Base-by-base conservation (phyloP, 257 asterid species). In the Penstemon davidsonii region DNA sequence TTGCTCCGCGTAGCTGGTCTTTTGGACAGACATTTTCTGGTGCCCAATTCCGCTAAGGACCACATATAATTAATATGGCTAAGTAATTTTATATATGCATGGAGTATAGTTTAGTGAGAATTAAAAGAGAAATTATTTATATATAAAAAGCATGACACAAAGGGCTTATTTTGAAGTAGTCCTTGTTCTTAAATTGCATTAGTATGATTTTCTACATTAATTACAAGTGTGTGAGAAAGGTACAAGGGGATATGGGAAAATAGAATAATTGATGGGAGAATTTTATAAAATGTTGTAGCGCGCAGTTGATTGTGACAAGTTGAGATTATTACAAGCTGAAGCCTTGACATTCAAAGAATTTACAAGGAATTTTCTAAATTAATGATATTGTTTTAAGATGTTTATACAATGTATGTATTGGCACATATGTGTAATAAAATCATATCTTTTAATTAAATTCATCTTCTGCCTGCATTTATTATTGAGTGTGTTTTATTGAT, bases 21-120 rank as follows among this genome's bases (percentile, higher is more conserved):
- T 89, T 89, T 55, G 96, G 98, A 0, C 96, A 89, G 84, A 92
- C 98, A 0, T 92, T 60, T 19, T 53, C 93, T 45, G 98, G 96
- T 0, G 73, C 73, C 36, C 96, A 92, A 44, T 92, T 86, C 75
- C 90, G 87, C 55, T 86, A 73, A 55, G 70, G 44, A 12, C 41
- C 53, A 5, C 3, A 0, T 45, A 4, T 19, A 66, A 60, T 63
- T 45, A 44, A 42, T 13, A 4, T n/a, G 15, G 58, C 4, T 55
- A 25, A 5, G 8, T 42, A 73, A 13, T 25, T 8, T 25, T 68
- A 63, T 50, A 47, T 25, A 25, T 25, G 33, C 33, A 25, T 25
- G 33, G 33, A 62, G 40, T n/a, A 69, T 57, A 13, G 47, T 67
- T 68, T 64, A 61, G 40, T 67, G 39, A 40, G 60, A 7, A 15